Conservation (phyloP, 345 rosid genomes). For the Salix suchowensis region DNA sequence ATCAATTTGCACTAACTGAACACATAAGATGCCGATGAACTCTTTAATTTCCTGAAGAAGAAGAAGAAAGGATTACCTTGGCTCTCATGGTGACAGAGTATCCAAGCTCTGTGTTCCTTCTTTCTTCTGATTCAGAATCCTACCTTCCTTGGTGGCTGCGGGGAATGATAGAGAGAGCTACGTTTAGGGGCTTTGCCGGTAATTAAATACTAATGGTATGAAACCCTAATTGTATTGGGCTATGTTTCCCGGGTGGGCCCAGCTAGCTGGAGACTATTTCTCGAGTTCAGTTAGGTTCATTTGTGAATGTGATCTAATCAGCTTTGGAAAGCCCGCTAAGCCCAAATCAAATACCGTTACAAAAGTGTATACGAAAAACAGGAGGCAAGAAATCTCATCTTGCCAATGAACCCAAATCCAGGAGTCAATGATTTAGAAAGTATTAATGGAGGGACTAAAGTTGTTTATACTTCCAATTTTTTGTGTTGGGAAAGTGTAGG, state of each 20-base stretch:
- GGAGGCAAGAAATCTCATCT: neutral
- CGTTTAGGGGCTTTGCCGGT: neutral
- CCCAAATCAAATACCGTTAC: neutral
- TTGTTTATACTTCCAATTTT: neutral
- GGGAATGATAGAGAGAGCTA: neutral
- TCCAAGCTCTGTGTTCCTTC: neutral
- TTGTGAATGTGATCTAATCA: neutral
- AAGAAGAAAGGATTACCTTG: conserved; percentile 42
- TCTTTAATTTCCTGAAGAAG: neutral
- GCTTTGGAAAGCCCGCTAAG: neutral
- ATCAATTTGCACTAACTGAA: neutral
- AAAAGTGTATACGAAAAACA: neutral
- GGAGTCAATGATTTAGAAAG: neutral
- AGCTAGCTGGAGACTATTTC: neutral
- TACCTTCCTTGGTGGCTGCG: conserved; percentile 15
- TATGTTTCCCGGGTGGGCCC: neutral
- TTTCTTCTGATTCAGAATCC: conserved; percentile 18
- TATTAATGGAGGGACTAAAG: neutral
- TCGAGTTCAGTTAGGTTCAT: neutral
- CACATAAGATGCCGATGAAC: neutral
- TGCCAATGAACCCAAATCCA: neutral
- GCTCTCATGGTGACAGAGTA: conserved; percentile 62
- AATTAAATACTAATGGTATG: neutral
- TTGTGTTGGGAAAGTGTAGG: neutral
- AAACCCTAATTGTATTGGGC: conserved; percentile 17